Evolutionary conservation across 345 rosid species (phyloP), one percentile per base, ranked within the genome.

Genomic region (Hypericum androsaemum): DNA sequence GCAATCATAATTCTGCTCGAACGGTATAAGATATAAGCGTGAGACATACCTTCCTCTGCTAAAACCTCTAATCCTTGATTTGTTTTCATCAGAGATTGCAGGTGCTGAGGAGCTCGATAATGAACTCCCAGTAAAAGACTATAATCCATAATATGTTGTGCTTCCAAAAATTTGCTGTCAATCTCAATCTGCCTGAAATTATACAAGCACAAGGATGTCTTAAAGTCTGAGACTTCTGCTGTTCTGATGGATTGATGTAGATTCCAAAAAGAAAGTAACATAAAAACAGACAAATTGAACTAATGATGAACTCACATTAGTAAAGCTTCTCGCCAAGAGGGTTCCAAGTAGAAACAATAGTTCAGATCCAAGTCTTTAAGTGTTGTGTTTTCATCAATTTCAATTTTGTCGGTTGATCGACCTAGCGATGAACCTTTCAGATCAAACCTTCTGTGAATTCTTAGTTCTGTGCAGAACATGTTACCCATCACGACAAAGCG

Each of bases 361-460:
- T 73, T 77, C 37, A 80, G 73, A 59, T 74, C 84, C 5, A 49
- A 42, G 28, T 80, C 85, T 62, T 80, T 78, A 17, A 63, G 56
- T 3, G 79, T 58, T 12, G 61, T 65, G 47, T 72, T 76, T 38
- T 74, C 84, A 39, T 70, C 67, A 7, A 66, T 54, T 67, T 58
- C 68, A 41, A 52, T 38, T 49, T 60, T 78, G 47, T 57, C 71
- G 5, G 22, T 43, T 14, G 53, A 68, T 15, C 87, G 66, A 12
- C 92, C 84, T 71, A 65, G 69, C 7, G 64, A 63, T 12, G 83
- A 80, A 43, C 83, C 87, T 67, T 78, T 78, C 3, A 84, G 83
- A 65, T 78, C 78, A 69, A 71, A 80, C 10, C 70, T 57, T 50
- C 65, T 65, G 47, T 64, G 65, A 62, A 74, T 55, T 53, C 63